Base-by-base conservation (phyloP, 2,329 filamentous ascomycete genomes). In the Venturia nashicola region DNA sequence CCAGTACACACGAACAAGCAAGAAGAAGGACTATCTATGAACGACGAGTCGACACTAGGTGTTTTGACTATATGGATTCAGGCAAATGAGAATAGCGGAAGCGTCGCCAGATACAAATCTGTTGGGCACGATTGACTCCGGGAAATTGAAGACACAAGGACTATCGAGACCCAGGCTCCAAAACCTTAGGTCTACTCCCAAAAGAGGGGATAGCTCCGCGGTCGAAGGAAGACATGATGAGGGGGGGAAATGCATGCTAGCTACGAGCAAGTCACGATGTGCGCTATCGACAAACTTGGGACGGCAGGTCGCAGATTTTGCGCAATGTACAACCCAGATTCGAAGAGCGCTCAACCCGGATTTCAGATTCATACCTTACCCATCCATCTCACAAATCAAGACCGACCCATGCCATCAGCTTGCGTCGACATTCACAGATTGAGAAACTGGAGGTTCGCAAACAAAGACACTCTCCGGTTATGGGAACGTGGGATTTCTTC, bases 11-110 rank as follows among this genome's bases (percentile, higher is more conserved):
- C 83, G 94, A 69, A 97, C 93, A 16, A 87, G 88, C 70, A 86
- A 86, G 77, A 97, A 97, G 84, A 97, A 97, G 85, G 91, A 96
- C 72, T 96, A 96, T 72, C 81, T 97, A 63, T 97, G 62, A 64
- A 32, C 23, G 20, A 6, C 27, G 36, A 9, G 6, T 36, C 7
- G 20, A 27, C 9, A 16, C 46, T 51, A 14, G 20, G 46, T 27
- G 12, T 51, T 51, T 14, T 14, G 46, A 27, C 20, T 20, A 27
- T 8, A 51, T 48, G 7, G 6, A 48, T 11, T n/a, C n/a, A 20
- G 16, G n/a, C 1, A 27, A 51, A 8, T 27, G 23, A 27, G 12
- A 27, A 32, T 23, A 42, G 51, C 32, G 32, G 27, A 36, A n/a
- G 32, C 16, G 7, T 3, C 14, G 32, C 51, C 12, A 57, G 14